Percentiles rank a stretch among this genome's conserved stretches.
Conservation (phyloP, 805 yeast genomes). For the Cyberlindnera xishuangbannaensis region DNA sequence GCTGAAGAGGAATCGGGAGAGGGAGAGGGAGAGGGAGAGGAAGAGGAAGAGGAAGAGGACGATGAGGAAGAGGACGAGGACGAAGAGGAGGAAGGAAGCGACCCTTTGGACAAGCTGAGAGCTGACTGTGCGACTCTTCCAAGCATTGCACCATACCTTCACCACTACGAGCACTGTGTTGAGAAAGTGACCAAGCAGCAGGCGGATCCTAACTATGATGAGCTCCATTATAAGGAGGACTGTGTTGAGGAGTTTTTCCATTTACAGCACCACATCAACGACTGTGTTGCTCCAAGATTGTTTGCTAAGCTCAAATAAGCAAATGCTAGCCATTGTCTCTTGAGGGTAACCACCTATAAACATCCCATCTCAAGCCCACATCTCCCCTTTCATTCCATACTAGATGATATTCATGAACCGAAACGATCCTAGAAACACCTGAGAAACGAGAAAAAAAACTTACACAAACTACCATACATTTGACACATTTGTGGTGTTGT, state of each 20-base stretch:
- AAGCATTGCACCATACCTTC: slow-evolving; percentile 67
- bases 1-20: slow-evolving; percentile 15
- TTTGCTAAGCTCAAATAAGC: slow-evolving; percentile 75
- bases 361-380: too few relatives aligned
- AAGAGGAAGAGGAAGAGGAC: slow-evolving; percentile 34
- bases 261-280: slow-evolving; percentile 87
- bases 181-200: slow-evolving; percentile 88
- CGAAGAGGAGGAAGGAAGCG: slow-evolving; percentile 62
- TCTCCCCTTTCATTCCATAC: background rate
- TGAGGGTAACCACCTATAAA: too few relatives aligned
- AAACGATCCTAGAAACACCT: slow-evolving; percentile 4
- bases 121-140: slow-evolving; percentile 65
- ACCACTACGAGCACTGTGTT: slow-evolving; percentile 90
- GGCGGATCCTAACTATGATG: slow-evolving; percentile 81
- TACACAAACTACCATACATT: background rate
- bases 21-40: slow-evolving; percentile 17
- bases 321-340: too few relatives aligned
- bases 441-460: background rate
- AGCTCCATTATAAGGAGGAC: slow-evolving; percentile 84
- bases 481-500: too few relatives aligned
- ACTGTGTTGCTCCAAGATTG: slow-evolving; percentile 85
- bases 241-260: slow-evolving; percentile 98
- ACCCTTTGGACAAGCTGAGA: slow-evolving; percentile 58
- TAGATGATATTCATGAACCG: slow-evolving; percentile 9
- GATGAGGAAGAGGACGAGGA: slow-evolving; percentile 68